Base-by-base conservation (phyloP, 805 yeast genomes). In the Saccharomycopsis sp. region DNA sequence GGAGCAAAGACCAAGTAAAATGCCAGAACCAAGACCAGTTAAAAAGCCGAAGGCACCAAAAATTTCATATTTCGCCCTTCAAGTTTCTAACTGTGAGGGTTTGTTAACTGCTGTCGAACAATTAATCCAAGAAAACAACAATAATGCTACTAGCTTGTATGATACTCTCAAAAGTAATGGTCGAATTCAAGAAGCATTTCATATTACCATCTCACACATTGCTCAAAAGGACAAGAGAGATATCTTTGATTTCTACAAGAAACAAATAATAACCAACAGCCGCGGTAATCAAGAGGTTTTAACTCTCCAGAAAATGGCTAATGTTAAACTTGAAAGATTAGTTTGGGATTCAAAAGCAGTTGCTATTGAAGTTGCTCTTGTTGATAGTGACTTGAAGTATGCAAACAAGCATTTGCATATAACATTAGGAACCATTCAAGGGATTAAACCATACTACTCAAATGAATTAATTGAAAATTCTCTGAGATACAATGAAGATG, bases 181-280 rank as follows among this genome's bases (percentile, higher is more conserved):
- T 1, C 60, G 78, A 27, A 58, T 81, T 1, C 85, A 78, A 51
- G 41, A 56, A 0, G 67, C 67, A 23, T 79, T 84, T 52, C 95
- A 85, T 56, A 72, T 85, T 2, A 86, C 95, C 0, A 56, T 84
- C 36, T 67, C 75, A 3, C 94, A 84, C 56, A 51, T 59, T 0
- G 44, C 49, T 20, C 64, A 60, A 35, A 55, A 59, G 2, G 39
- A 36, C 20, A 29, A 33, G 29, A 26, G 27, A 20, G 26, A 14
- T 17, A 19, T 26, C 24, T 44, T 36, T 37, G 24, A 31, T 20
- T 11, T 14, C 2, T 40, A 21, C 19, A 9, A 13, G 14, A 26
- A n/a, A n/a, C n/a, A n/a, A n/a, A n/a, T n/a, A n/a, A n/a, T n/a
- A n/a, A n/a, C n/a, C n/a, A n/a, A n/a, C n/a, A n/a, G n/a, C n/a